These are phyloP conservation scores for Neolentinus lepideus DNA, from an alignment of 1,284 basidiomycete species.

Conservation along the genomic window DNA sequence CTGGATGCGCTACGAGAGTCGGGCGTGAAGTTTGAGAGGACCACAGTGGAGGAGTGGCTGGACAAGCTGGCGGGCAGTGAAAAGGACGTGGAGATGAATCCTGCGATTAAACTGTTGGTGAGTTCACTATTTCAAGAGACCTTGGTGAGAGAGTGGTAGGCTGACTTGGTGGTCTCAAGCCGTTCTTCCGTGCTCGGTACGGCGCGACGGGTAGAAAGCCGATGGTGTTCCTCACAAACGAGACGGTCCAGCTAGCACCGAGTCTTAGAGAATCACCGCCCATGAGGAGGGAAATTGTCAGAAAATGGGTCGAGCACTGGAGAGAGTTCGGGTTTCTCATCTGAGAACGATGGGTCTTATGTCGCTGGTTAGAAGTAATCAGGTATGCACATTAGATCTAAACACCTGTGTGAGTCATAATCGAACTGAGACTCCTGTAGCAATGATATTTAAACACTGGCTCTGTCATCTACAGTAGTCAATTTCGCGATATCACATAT, in stretches of 20 bases:
- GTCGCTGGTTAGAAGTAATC: too few species aligned
- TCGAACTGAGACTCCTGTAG: too few species aligned
- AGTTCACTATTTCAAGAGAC: background rate
- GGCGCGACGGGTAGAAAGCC: background rate
- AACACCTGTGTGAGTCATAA: too few species aligned
- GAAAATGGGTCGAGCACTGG: background rate
- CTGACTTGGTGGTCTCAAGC: background rate
- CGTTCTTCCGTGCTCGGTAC: background rate
- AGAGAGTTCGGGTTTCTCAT: background rate
- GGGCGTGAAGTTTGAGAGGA: conserved; percentile 36
- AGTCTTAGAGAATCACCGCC: background rate
- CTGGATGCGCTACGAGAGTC: conserved; percentile 31
- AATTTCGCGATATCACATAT: too few species aligned
- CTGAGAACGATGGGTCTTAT: too few species aligned
- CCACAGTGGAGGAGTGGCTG: conserved; percentile 41
- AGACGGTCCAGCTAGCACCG: background rate
- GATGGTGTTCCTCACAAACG: background rate
- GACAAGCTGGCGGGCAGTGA: conserved; percentile 31
- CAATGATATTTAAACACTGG: too few species aligned
- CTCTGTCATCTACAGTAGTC: too few species aligned
- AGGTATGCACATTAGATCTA: too few species aligned
- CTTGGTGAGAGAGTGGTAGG: background rate
- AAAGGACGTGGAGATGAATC: background rate
- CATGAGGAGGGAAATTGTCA: background rate
- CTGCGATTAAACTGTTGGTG: background rate